Conservation (phyloP, 2,329 filamentous ascomycete genomes). For the Epichloe uncinata region DNA sequence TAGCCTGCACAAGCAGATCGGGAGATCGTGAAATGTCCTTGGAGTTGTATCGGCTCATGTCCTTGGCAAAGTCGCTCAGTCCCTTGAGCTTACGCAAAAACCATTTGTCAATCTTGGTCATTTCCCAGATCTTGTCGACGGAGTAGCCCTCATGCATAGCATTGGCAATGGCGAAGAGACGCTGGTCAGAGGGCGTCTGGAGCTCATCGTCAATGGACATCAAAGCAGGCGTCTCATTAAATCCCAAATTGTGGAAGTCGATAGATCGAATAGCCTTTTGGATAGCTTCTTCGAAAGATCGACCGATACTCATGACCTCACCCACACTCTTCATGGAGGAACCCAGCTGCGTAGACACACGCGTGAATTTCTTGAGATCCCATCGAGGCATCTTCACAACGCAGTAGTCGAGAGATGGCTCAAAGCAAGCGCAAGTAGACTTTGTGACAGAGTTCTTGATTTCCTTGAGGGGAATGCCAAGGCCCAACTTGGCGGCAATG, state of each 20-base stretch:
- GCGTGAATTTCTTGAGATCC: conserved; percentile 98
- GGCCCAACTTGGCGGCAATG: conserved; percentile 89
- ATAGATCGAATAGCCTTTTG: conserved; percentile 95
- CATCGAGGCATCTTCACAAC: conserved; percentile 98
- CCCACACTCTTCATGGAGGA: conserved; percentile 99
- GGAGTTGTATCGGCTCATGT: conserved; percentile 53
- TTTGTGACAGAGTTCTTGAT: conserved; percentile 94
- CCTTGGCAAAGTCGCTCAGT: conserved; percentile 75
- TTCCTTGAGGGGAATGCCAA: conserved; percentile 89
- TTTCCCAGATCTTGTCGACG: conserved; percentile 94
- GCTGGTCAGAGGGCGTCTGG: conserved; percentile 93
- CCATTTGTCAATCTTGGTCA: conserved; percentile 99
- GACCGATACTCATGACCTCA: conserved; percentile 96
- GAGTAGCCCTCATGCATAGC: conserved; percentile 91
- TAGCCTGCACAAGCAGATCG: conserved; percentile 65
- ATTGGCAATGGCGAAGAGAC: conserved; percentile 93
- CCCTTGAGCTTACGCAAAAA: conserved; percentile 88
- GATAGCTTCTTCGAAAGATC: conserved; percentile 95
- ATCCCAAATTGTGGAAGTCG: conserved; percentile 90
- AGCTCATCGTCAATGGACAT: conserved; percentile 96
- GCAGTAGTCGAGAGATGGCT: conserved; percentile 94
- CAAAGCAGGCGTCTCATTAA: conserved; percentile 78
- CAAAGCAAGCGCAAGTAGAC: conserved; percentile 92
- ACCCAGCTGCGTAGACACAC: conserved; percentile 87
- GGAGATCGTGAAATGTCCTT: conserved; percentile 51